phyloP scores from a whole-genome alignment of 768 basidiomycete species.

The Suillus fuscotomentosus region DNA sequence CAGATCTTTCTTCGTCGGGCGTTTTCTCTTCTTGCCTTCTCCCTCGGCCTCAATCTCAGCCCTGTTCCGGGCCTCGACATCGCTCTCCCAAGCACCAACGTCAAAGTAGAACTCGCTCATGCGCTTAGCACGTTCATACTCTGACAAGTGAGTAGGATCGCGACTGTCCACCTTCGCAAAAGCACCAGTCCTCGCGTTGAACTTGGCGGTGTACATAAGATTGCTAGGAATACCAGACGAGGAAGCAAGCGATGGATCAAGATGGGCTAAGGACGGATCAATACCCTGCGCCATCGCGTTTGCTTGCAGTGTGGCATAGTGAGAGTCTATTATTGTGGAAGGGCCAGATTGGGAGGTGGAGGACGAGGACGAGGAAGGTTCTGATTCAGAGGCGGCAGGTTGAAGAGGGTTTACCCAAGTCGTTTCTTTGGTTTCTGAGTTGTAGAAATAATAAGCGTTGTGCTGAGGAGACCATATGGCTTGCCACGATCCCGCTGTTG shows the following conservation, averaged over 20 bases:
- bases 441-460: slow-evolving; percentile 86
- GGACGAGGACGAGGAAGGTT: slow-evolving; percentile 22
- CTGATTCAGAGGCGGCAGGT: slow-evolving; percentile 26
- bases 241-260: slow-evolving; percentile 68
- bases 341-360: slow-evolving; percentile 15
- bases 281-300: slow-evolving; percentile 79
- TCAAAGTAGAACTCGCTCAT: slow-evolving; percentile 92
- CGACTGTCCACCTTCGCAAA: slow-evolving; percentile 67
- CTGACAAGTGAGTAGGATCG: slow-evolving; percentile 73
- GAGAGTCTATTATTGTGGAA: slow-evolving; percentile 29
- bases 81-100: slow-evolving; percentile 73
- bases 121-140: slow-evolving; percentile 72
- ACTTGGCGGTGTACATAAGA: slow-evolving; percentile 62
- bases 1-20: slow-evolving; percentile 80
- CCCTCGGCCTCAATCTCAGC: slow-evolving; percentile 39
- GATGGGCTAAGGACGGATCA: slow-evolving; percentile 76
- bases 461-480: slow-evolving; percentile 77
- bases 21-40: slow-evolving; percentile 73
- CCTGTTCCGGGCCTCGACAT: slow-evolving; percentile 49
- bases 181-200: slow-evolving; percentile 79
- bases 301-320: slow-evolving; percentile 56
- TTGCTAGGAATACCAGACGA: slow-evolving; percentile 29
- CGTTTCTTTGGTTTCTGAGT: slow-evolving; percentile 70
- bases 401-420: slow-evolving; percentile 82
- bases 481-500: slow-evolving; percentile 58